phyloP scores from a whole-genome alignment of 2,329 filamentous ascomycete genomes.

The Xylariales sp. region DNA sequence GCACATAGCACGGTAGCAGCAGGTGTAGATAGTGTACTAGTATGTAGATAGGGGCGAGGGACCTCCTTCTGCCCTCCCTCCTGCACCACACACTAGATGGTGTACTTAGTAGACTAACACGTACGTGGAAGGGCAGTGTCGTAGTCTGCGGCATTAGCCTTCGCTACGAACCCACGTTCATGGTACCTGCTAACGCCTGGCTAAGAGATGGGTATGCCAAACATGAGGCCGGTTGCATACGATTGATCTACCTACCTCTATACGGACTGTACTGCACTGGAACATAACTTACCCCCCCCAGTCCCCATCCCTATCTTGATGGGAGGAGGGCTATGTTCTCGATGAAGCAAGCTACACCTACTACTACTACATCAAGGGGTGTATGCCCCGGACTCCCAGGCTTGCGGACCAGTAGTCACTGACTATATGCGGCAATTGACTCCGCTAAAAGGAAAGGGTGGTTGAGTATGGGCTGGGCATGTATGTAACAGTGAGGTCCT shows the following conservation, averaged over 20 bases:
- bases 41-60: too few relatives aligned
- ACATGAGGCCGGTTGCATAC: conserved; percentile 30
- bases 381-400: conserved; percentile 17
- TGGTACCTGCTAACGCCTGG: conserved; percentile 9
- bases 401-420: conserved; percentile 17
- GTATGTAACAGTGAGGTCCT: conserved; percentile 26
- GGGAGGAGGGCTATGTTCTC: conserved; percentile 11
- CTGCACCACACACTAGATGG: too few relatives aligned
- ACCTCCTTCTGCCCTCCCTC: too few relatives aligned
- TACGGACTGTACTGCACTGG: conserved; percentile 27
- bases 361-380: conserved; percentile 12
- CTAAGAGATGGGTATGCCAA: conserved; percentile 23
- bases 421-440: conserved; percentile 31
- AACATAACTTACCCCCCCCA: conserved; percentile 1
- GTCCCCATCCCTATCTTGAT: conserved; percentile 16
- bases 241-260: conserved; percentile 22
- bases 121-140: conserved; percentile 10
- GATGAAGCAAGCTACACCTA: conserved; percentile 25
- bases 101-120: not conserved
- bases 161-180: conserved; percentile 25
- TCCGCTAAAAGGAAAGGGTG: conserved; percentile 14
- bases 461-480: conserved; percentile 22
- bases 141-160: conserved; percentile 25
- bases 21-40: too few relatives aligned
- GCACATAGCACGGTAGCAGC: too few relatives aligned